Evolutionary conservation across 2,329 filamentous ascomycete species (phyloP), one percentile per base, ranked within the genome.

Genomic region (Byssoonygena ceratinophila): DNA sequence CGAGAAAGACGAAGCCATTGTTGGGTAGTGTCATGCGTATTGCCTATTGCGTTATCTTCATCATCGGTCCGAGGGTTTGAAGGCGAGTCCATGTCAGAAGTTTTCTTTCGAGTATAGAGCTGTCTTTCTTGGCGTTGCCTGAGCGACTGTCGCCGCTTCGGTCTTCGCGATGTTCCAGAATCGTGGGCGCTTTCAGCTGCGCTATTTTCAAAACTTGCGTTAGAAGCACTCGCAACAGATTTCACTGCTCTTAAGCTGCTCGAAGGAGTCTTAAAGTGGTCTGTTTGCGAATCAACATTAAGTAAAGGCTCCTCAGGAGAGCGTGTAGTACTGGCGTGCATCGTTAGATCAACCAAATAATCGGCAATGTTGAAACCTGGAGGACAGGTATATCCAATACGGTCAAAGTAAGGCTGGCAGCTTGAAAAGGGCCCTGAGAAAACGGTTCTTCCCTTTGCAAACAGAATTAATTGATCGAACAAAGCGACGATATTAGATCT

Each of bases 311-410:
- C 79, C 27, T 81, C 76, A 9, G 76, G 71, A 1, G 76, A 74
- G 34, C 70, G 72, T 12, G 76, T 73, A 49, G 77, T 75, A 54
- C 86, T 81, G 22, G 89, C 90, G 66, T 98, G 92, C 91, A 98
- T 97, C 0, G 92, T 97, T 37, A 98, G 76, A 66, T 98, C 92
- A 27, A 98, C 90, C 4, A 98, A 79, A 64, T 96, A 98, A 67
- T 98, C 92, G 3, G 92, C 92, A 68, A 98, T 97, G 63, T 98
- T 98, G 78, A 97, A 98, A 1, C 94, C 94, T 22, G 90, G 85
- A 9, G 92, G 92, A 64, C 94, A 98, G 46, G 85, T 76, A 67
- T 96, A 98, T 40, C 92, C 94, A 56, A 95, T 83, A 44, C 82
- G 78, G 63, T 96, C 88, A 61, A 98, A 98, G 66, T 96, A 98